Evolutionary conservation across 116 monocot species (phyloP).

Genomic region (Iris pallida): DNA sequence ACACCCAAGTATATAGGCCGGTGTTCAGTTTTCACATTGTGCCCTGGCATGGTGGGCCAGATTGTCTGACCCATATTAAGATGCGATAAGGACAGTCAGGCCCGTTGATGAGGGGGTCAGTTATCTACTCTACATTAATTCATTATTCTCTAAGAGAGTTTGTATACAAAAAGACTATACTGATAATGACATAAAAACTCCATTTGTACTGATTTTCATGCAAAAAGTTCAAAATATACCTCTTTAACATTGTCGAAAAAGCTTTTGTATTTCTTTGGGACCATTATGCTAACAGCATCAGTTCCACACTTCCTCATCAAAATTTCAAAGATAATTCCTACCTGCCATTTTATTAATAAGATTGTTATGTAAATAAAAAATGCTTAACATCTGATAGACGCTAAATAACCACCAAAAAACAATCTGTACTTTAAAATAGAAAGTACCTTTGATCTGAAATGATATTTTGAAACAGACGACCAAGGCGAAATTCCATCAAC

Average conservation of each 20-base stretch:
- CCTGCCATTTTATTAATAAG: slow-evolving; percentile 36
- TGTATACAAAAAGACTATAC: not conserved
- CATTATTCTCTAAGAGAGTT: not conserved
- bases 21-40: not conserved
- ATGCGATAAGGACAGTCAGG: not conserved
- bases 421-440: not conserved
- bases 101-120: not conserved
- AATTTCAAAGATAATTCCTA: slow-evolving; percentile 76
- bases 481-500: slow-evolving; percentile 69
- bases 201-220: not conserved
- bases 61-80: not conserved
- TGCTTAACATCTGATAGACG: not conserved
- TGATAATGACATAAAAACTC: not conserved
- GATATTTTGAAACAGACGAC: slow-evolving; percentile 80
- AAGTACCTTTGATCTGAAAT: slow-evolving; percentile 87
- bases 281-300: slow-evolving; percentile 37
- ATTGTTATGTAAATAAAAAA: not conserved
- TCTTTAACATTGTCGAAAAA: slow-evolving; percentile 58
- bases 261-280: slow-evolving; percentile 52
- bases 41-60: not conserved
- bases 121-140: too few species aligned
- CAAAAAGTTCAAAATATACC: slow-evolving; percentile 27
- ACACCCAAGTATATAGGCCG: too few species aligned
- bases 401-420: not conserved
- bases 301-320: slow-evolving; percentile 78